Evolutionary conservation across 371 early-diverging fungal species (phyloP), one percentile per base, ranked within the genome.

Genomic region (Actinomortierella ambigua): DNA sequence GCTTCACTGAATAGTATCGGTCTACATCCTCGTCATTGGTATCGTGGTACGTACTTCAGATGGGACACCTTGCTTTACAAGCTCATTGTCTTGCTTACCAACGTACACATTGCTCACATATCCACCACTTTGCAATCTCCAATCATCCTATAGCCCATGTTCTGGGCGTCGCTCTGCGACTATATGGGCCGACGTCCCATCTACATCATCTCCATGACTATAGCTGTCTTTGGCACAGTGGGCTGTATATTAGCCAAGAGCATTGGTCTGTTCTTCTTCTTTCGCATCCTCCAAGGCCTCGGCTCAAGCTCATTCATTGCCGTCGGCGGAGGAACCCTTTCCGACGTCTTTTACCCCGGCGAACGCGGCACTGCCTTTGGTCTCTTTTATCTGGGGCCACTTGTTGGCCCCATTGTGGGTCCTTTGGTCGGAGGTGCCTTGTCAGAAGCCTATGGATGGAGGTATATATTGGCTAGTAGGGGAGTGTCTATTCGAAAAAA

Each of bases 391-490:
- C 63, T 79, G 44, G 77, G 67, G 7, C 78, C 79, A 22, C 43
- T 78, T 6, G 42, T 81, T 4, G 87, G 85, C 0, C 86, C 86
- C 14, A 77, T 84, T 43, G 63, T 86, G 43, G 88, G 88, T 3
- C 88, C 88, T 13, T 69, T 84, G 18, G 70, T 89, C 23, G 85
- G 89, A 44, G 85, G 85, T 17, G 78, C 80, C 14, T 54, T 86
- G 18, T 67, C 82, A 1, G 75, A 79, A 40, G 65, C 50, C 27
- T 64, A 69, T 3, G 81, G 82, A 11, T 86, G 86, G 86, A 77
- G 85, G 55, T 83, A 61, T 11, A 11, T 34, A 34, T 34, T 34
- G 4, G 11, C 11, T 11, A 11, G 4, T 34, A 34, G 4, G 4
- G 11, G 11, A 34, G 34, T 11, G 4, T 34, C 34, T n/a, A n/a